Base-by-base conservation (phyloP, 23 red algal species). In the Cyanidiococcus yangmingshanensis region DNA sequence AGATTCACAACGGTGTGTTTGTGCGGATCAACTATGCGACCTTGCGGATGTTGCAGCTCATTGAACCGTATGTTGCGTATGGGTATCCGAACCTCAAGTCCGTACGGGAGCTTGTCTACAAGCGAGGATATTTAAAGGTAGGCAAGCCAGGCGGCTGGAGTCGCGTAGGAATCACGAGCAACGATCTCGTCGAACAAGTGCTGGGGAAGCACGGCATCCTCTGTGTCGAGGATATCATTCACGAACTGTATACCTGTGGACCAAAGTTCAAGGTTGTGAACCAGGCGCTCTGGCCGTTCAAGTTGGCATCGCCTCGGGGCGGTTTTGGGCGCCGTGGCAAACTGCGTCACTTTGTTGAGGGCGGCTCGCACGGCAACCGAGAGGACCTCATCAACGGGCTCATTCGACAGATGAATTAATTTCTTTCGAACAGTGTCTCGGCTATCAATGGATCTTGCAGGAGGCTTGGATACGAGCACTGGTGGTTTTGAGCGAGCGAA, bases 1-100 rank as follows among this genome's bases (percentile, higher is more conserved):
- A 98, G 68, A 88, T 98, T 68, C 87, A 98, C 71, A 98, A 98
- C 58, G 94, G 94, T 1, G 94, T 98, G 1, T 98, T 98, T 87
- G 77, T 98, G 30, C 87, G 89, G 75, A 79, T 98, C 21, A 98
- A 98, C 79, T 89, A 90, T 39, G 89, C 94, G 24, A 91, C 94
- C 33, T 80, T 98, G 82, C 88, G 89, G 0, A 98, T 98, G 94
- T 58, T 98, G 40, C 94, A 91, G 76, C 74, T 81, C 41, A 88
- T 98, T 26, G 94, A 98, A 67, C 94, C 88, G 24, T 98, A 98
- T 58, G 86, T 98, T 50, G 87, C 94, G 39, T 98, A 98, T 76
- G 94, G 94, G 32, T 98, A 98, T 74, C 94, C 94, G 15, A 98
- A 90, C 76, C 68, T 98, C 67, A 98, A 98, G 82, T 85, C 83